Evolutionary conservation across 148 eudicot genomes (phyloP), one percentile per base, ranked within the genome.

Genomic region (Diospyros kaki): DNA sequence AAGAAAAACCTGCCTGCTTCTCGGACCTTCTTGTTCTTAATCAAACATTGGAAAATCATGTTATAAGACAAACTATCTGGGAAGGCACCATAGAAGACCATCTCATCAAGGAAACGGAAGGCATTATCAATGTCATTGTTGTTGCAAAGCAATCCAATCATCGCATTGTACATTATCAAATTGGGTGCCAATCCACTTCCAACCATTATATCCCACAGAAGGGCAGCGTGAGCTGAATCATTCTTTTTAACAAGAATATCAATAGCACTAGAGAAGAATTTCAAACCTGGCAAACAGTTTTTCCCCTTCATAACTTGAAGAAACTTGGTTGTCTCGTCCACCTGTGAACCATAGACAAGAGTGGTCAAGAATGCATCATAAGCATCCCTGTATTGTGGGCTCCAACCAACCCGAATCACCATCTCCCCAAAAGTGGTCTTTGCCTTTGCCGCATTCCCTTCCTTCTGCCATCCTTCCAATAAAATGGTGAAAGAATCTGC

Each of bases 341-440:
- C 79, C 48, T 87, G 82, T 0, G 87, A 81, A 64, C 87, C 91
- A 39, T 80, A 72, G 17, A 94, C 70, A 61, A 94, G 90, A 18
- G 93, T 91, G 4, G 77, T 88, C 84, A 94, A 81, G 69, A 94
- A 89, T 4, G 95, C 88, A 70, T 87, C 93, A 72, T 90, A 87
- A 75, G 95, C 95, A 2, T 85, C 55, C 78, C 75, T 82, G 60
- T 94, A 80, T 78, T 83, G 73, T 11, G 80, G 81, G 66, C 87
- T 84, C 93, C 94, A 94, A 15, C 98, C 98, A 9, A 94, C 81
- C 41, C 88, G 84, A 82, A 85, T 77, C 82, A 91, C 95, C 98
- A 94, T 87, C 85, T 94, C 98, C 38, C 97, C 97, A 58, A 94
- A 94, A 3, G 87, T 88, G 6, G 73, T 84, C 82, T 84, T 91